Conservation (phyloP, 495 filamentous ascomycete genomes). For the Astrothelium subdiscretum region DNA sequence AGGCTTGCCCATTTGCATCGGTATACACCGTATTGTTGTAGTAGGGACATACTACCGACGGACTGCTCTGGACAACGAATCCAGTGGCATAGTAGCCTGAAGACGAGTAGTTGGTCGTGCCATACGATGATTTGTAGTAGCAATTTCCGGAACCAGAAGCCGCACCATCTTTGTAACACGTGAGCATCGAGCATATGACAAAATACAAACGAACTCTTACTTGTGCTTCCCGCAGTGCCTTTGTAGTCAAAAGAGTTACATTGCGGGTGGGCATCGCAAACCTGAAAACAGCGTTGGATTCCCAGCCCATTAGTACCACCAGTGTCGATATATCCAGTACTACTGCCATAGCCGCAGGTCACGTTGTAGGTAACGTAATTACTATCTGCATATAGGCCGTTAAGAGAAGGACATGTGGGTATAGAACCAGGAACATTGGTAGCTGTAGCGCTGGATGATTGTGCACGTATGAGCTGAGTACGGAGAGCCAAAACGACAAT, state of each 20-base stretch:
- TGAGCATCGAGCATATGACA: not conserved
- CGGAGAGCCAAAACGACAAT: not conserved
- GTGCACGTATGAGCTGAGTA: not conserved
- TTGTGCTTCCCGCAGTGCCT: not conserved
- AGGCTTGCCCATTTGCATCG: not conserved
- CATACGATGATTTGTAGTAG: not conserved
- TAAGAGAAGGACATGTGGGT: not conserved
- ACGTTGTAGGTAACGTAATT: not conserved
- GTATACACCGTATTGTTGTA: not conserved
- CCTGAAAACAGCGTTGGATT: conserved; percentile 1
- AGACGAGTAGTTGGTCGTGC: not conserved
- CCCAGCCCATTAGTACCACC: not conserved
- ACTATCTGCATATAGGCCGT: not conserved
- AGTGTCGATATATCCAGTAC: not conserved
- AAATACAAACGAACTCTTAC: not conserved
- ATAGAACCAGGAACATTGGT: not conserved
- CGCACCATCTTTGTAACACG: not conserved
- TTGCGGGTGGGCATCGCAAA: not conserved
- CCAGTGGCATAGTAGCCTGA: not conserved
- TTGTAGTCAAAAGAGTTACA: conserved; percentile 1
- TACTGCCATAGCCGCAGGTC: not conserved
- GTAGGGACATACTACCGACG: not conserved
- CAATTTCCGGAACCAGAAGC: not conserved
- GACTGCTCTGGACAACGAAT: not conserved
- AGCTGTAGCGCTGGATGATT: not conserved